Evolutionary conservation across 2,329 filamentous ascomycete species (phyloP), one percentile per base, ranked within the genome.

Genomic region (Tolypocladium paradoxum): DNA sequence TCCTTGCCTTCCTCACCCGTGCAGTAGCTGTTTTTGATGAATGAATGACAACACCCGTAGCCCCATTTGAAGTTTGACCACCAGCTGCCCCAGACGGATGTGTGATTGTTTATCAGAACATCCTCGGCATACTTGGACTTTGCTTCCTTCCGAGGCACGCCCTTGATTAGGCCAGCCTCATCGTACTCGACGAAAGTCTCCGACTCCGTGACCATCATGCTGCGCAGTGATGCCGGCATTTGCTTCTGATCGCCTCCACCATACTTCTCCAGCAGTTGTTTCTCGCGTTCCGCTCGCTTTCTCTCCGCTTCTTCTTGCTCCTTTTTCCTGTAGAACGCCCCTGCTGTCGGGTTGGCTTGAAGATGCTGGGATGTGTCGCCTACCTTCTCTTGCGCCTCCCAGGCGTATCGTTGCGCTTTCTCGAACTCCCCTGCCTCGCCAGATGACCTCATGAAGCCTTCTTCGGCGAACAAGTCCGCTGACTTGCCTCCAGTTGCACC

Each of bases 41-140:
- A 85, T 0, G 90, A 96, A 67, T 95, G 90, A 74, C 93, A 99
- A 69, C 93, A 99, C 24, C 88, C 81, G 69, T 96, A 99, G 1
- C 93, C 93, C 93, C 93, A 99, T 69, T 86, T 81, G 72, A 96
- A 97, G 64, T 89, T 84, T 51, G 84, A 82, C 93, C 93, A 99
- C 93, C 93, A 99, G 64, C 90, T 96, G 49, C 93, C 93, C 88
- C 90, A 99, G 3, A 96, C 85, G 0, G 87, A 85, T 3, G 83
- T 90, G 71, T 99, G 93, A 64, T 99, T 99, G 73, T 95, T 92
- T 67, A 87, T 80, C 52, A 87, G 74, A 0, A 96, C 77, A 63
- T 99, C 90, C 65, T 99, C 93, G 5, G 84, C 72, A 64, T 99
- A 99, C 67, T 96, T 97, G 40, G 90, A 95, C 68, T 88, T 92